Base-by-base conservation (phyloP, 805 yeast species). In the Lachancea lanzarotensis region DNA sequence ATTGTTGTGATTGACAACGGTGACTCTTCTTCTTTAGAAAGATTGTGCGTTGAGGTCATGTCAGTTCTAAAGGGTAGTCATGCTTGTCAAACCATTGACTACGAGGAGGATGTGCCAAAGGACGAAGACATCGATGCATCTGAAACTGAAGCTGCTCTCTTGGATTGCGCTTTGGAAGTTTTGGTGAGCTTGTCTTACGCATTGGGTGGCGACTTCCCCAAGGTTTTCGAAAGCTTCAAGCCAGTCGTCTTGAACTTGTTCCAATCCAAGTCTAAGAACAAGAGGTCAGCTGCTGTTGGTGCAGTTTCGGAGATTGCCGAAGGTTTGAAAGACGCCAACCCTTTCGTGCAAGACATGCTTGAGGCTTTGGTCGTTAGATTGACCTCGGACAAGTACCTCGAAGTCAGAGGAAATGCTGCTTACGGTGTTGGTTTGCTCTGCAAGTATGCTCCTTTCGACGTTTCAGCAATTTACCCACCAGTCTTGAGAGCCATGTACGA, bases 361-460 rank as follows among this genome's bases (percentile, higher is more conserved):
- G 79, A 81, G 61, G 71, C 82, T 33, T 83, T 93, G 62, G 71
- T 76, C 41, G 74, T 78, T 48, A 81, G 83, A 52, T 73, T 91
- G 49, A 75, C 83, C 45, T 79, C 80, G 59, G 89, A 84, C 62
- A 79, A 79, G 58, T 83, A 93, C 13, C 72, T 85, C 51, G 95
- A 88, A 61, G 97, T 88, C 47, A 84, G 91, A 68, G 90, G 96
- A 56, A 86, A 89, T 56, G 91, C 97, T 42, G 96, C 97, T 15
- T 93, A 88, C 64, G 98, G 98, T 72, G 80, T 86, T 54, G 98
- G 98, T 56, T 67, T 89, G 49, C 67, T 89, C 49, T 65, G 75
- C 39, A 70, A 73, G 56, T 56, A 75, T 46, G 70, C 81, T 25
- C 49, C 65, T 15, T 67, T 67, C 45, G 85, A 81, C 56, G 74